A percentile compares a stretch with the other conserved stretches of the same genome.
Evolutionary conservation across 2,329 filamentous ascomycete genomes (phyloP).

Genomic region (Botrytis porri): DNA sequence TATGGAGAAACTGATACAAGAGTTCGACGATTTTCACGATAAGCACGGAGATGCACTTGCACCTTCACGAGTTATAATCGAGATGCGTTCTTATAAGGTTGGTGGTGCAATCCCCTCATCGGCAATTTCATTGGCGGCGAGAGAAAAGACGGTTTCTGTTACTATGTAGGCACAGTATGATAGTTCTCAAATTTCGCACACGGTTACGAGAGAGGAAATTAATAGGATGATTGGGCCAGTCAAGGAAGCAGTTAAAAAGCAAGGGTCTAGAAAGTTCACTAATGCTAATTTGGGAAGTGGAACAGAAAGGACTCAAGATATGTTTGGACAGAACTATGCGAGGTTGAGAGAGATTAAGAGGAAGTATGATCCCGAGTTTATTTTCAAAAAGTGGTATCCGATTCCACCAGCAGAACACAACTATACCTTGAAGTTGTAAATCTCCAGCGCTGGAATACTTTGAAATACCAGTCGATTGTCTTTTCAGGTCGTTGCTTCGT

Average conservation of each 20-base stretch:
- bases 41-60: neutral
- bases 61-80: neutral
- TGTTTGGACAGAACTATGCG: neutral
- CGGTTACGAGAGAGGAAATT: neutral
- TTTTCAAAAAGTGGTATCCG: neutral
- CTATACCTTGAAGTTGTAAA: neutral
- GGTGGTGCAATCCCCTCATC: neutral
- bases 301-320: neutral
- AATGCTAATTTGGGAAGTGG: neutral
- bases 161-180: neutral
- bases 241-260: neutral
- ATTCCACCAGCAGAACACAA: neutral
- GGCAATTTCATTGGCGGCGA: neutral
- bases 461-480: neutral
- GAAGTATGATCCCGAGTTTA: neutral
- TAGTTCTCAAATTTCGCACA: neutral
- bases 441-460: neutral
- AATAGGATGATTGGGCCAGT: neutral
- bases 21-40: neutral
- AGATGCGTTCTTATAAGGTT: neutral
- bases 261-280: neutral
- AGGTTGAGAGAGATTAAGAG: neutral
- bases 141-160: neutral
- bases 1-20: neutral
- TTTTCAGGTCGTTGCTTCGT: conserved; percentile 44